Percentiles rank a stretch among this genome's conserved stretches.
Conservation (phyloP, 495 filamentous ascomycete genomes). For the Aspergillus diversus region DNA sequence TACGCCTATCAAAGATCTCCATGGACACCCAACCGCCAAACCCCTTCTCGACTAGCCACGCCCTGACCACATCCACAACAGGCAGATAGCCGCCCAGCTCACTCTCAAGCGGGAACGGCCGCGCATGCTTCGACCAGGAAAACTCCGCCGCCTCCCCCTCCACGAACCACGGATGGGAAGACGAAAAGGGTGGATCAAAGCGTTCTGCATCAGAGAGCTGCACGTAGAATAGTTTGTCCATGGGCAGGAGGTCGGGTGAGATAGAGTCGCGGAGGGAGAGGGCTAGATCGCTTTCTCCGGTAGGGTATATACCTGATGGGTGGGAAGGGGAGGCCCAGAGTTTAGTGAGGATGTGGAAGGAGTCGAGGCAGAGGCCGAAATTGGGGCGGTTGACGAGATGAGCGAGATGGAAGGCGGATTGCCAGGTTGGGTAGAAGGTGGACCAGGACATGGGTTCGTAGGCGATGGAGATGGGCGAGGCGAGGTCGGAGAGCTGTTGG, state of each 20-base stretch:
- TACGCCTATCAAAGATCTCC: slow-evolving; percentile 70
- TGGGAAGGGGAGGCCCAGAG: slow-evolving; percentile 66
- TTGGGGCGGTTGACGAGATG: slow-evolving; percentile 62
- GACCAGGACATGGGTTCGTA: slow-evolving; percentile 76
- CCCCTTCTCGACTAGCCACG: slow-evolving; percentile 63
- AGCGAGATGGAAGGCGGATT: slow-evolving; percentile 63
- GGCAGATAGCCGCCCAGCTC: slow-evolving; percentile 69
- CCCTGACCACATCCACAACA: slow-evolving; percentile 35
- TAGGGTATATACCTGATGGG: slow-evolving; percentile 49
- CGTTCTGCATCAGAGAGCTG: slow-evolving; percentile 74
- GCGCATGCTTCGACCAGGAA: slow-evolving; percentile 76
- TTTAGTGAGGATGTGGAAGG: slow-evolving; percentile 69
- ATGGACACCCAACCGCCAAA: slow-evolving; percentile 74
- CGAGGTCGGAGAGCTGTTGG: slow-evolving; percentile 60
- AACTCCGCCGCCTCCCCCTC: slow-evolving; percentile 66
- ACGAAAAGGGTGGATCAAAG: slow-evolving; percentile 59
- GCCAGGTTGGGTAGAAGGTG: slow-evolving; percentile 67
- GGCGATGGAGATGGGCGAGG: slow-evolving; percentile 58
- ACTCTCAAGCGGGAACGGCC: slow-evolving; percentile 69
- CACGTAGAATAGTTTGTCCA: slow-evolving; percentile 71
- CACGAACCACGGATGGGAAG: slow-evolving; percentile 64
- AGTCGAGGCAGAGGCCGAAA: slow-evolving; percentile 75
- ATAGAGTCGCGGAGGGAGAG: slow-evolving; percentile 60
- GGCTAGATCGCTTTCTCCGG: slow-evolving; percentile 56
- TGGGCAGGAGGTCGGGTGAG: slow-evolving; percentile 44